A percentile compares a stretch with the other conserved stretches of the same genome.
Evolutionary conservation across 106 monocot species (phyloP).

Genomic region (Vanilla planifolia): DNA sequence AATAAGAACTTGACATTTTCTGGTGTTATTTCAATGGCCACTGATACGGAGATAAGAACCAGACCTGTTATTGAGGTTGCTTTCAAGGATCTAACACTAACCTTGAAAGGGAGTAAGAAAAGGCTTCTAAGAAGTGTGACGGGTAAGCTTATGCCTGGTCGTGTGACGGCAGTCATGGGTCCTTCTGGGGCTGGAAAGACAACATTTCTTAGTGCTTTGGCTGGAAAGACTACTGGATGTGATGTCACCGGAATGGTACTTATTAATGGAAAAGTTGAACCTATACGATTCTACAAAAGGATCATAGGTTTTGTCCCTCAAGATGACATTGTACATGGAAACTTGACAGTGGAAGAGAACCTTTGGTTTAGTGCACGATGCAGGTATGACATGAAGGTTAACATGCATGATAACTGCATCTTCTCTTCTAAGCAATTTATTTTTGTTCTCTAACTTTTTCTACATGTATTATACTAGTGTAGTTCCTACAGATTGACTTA

Average conservation of each 20-base stretch:
- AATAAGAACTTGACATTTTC: slow-evolving; percentile 71
- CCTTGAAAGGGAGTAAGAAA: slow-evolving; percentile 48
- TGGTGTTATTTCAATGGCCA: slow-evolving; percentile 63
- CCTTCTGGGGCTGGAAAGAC: slow-evolving; percentile 95
- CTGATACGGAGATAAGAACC: slow-evolving; percentile 43
- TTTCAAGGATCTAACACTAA: slow-evolving; percentile 70
- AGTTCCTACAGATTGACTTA: no score
- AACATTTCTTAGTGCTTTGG: slow-evolving; percentile 72
- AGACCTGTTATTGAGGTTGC: slow-evolving; percentile 67
- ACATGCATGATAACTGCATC: no score
- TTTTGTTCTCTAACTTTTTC: no score
- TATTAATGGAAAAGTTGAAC: slow-evolving; percentile 70
- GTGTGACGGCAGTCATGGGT: slow-evolving; percentile 81
- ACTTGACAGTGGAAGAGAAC: slow-evolving; percentile 89
- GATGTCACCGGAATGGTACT: slow-evolving; percentile 65
- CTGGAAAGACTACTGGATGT: slow-evolving; percentile 72
- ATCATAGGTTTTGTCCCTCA: slow-evolving; percentile 94
- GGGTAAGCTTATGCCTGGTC: slow-evolving; percentile 77
- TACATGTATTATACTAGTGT: no score
- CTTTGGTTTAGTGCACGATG: slow-evolving; percentile 92
- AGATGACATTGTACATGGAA: slow-evolving; percentile 95
- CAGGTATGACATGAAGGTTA: slow-evolving; percentile 33
- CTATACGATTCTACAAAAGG: slow-evolving; percentile 68
- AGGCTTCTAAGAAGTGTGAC: slow-evolving; percentile 65
- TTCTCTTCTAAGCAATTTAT: no score